These are phyloP conservation scores for Ceratocystiopsis brevicomis DNA, from an alignment of 2,329 filamentous ascomycete species.

Conservation along the genomic window DNA sequence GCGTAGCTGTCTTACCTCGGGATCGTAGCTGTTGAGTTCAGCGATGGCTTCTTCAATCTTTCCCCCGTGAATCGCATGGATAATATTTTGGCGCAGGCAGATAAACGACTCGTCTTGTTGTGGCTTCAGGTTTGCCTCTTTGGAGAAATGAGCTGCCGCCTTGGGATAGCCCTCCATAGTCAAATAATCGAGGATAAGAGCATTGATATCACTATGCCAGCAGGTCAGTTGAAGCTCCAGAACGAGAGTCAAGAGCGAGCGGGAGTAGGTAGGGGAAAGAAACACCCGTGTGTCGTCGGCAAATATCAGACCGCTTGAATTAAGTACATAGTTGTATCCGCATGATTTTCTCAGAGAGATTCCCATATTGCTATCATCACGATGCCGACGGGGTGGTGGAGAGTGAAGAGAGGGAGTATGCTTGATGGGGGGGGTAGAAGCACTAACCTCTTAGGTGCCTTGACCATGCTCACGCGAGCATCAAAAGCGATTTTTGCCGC, in stretches of 20 bases:
- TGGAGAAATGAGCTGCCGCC: slow-evolving; percentile 82
- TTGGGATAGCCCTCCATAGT: slow-evolving; percentile 89
- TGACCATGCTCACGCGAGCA: slow-evolving; percentile 63
- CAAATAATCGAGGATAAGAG: slow-evolving; percentile 87
- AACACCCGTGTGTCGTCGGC: not conserved
- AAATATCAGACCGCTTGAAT: slow-evolving; percentile 17
- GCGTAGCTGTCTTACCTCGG: slow-evolving; percentile 49
- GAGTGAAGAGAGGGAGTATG: slow-evolving; percentile 6
- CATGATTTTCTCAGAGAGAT: slow-evolving; percentile 97
- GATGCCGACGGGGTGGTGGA: slow-evolving; percentile 14
- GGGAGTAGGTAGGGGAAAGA: slow-evolving; percentile 1
- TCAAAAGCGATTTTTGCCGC: slow-evolving; percentile 60
- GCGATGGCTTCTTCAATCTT: slow-evolving; percentile 74
- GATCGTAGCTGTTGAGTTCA: slow-evolving; percentile 72
- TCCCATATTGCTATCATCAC: slow-evolving; percentile 91
- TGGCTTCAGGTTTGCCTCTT: slow-evolving; percentile 72
- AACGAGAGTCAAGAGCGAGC: not conserved
- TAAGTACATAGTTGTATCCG: slow-evolving; percentile 69
- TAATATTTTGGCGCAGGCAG: slow-evolving; percentile 60
- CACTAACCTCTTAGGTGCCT: slow-evolving; percentile 66
- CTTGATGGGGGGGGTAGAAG: not conserved
- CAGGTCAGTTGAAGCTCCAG: slow-evolving; percentile 2
- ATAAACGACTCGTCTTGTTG: slow-evolving; percentile 57
- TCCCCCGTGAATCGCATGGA: slow-evolving; percentile 67
- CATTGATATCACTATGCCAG: slow-evolving; percentile 67